phyloP scores from a whole-genome alignment of 371 early-diverging fungal species.

The Syncephalastrum contaminatum region DNA sequence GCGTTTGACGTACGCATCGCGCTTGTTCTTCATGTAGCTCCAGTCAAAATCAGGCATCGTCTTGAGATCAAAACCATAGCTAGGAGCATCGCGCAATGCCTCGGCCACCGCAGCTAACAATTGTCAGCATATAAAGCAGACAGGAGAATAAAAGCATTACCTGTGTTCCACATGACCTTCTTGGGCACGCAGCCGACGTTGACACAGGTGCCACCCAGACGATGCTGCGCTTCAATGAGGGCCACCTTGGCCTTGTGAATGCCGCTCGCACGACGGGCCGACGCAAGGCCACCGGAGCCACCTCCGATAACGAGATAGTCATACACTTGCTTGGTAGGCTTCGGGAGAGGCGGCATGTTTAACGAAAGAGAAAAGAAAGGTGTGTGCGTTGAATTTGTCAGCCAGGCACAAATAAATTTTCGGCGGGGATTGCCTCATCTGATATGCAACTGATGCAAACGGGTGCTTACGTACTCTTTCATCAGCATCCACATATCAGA shows the following conservation, averaged over 20 bases:
- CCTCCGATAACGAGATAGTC: constrained; percentile 95
- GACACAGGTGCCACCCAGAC: constrained; percentile 95
- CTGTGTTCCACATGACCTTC: constrained; percentile 97
- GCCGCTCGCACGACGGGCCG: constrained; percentile 89
- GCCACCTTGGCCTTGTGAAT: constrained; percentile 90
- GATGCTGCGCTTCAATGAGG: constrained; percentile 81
- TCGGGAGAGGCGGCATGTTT: constrained; percentile 43
- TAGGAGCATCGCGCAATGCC: constrained; percentile 76
- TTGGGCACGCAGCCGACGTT: constrained; percentile 99
- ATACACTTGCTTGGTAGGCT: constrained; percentile 47
- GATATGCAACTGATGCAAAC: no score
- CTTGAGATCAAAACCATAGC: constrained; percentile 76
- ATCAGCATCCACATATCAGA: no score
- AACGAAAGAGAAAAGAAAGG: not conserved
- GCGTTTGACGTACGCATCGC: constrained; percentile 91
- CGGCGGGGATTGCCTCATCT: no score
- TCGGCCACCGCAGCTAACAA: constrained; percentile 74
- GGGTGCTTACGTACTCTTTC: no score
- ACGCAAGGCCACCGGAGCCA: constrained; percentile 86
- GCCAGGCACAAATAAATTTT: no score
- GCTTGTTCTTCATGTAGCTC: constrained; percentile 72
- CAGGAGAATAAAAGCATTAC: constrained; percentile 26
- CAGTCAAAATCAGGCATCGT: constrained; percentile 22
- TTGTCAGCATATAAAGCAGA: not conserved
- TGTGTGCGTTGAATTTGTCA: no score